Conservation (phyloP, 179 eudicot genomes). For the Actinidia arguta region DNA sequence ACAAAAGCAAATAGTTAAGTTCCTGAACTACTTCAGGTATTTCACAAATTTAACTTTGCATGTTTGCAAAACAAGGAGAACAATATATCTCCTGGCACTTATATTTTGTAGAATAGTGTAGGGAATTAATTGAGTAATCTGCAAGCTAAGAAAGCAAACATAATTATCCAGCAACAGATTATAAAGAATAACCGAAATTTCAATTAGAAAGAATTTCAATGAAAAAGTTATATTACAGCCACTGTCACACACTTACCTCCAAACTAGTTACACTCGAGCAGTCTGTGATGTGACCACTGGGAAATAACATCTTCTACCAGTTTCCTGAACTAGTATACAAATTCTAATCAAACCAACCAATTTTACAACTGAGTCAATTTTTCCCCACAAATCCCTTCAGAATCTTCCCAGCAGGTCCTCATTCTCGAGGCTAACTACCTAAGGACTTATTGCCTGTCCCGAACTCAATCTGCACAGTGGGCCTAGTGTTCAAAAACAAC, state of each 20-base stretch:
- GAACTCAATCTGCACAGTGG: conserved; percentile 39
- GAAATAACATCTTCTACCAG: conserved; percentile 46
- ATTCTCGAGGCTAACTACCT: conserved; percentile 26
- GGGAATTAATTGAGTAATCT: neutral
- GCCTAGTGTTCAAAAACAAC: conserved; percentile 9
- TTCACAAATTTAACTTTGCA: neutral
- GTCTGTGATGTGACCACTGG: conserved; percentile 31
- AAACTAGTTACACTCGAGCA: conserved; percentile 35
- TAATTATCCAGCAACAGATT: neutral
- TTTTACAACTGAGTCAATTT: conserved; percentile 56
- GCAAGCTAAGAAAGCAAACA: neutral
- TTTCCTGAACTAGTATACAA: conserved; percentile 54
- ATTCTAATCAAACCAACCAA: conserved; percentile 46
- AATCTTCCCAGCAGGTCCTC: conserved; percentile 46
- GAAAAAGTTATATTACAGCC: conserved; percentile 38
- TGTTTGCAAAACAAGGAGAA: neutral
- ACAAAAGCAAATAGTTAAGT: neutral
- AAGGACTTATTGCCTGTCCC: conserved; percentile 46
- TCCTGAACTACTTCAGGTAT: neutral
- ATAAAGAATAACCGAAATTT: conserved; percentile 24
- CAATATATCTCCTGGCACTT: neutral
- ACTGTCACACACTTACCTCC: conserved; percentile 60
- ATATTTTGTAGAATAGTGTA: neutral
- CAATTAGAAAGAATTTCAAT: conserved; percentile 42
- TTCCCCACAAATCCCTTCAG: conserved; percentile 49